A percentile compares a stretch with the other conserved stretches of the same genome.
These are phyloP conservation scores for Tolypocladium tropicale DNA, from an alignment of 2,329 filamentous ascomycete genomes.

Conservation along the genomic window DNA sequence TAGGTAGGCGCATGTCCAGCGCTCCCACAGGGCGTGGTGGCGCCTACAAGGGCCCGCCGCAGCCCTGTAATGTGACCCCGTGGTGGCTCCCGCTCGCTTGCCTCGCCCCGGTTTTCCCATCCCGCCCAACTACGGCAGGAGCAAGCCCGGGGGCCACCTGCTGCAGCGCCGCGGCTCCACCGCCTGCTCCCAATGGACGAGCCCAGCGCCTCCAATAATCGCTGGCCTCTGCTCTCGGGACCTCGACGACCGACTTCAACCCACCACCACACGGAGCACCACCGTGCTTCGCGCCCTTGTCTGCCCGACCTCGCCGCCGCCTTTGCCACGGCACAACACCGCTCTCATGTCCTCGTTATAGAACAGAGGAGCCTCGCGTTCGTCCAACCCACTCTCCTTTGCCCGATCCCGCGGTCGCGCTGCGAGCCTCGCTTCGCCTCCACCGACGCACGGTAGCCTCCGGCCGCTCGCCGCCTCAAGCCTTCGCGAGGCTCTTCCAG, in stretches of 20 bases:
- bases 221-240: background rate
- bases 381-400: slow-evolving; percentile 3
- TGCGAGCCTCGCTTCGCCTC: slow-evolving; percentile 2
- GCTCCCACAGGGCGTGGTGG: background rate
- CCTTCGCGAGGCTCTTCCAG: background rate
- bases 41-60: no score
- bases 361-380: slow-evolving; percentile 12
- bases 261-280: background rate
- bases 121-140: background rate
- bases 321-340: slow-evolving; percentile 7
- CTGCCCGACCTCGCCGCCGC: slow-evolving; percentile 1
- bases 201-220: background rate
- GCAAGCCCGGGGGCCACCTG: background rate
- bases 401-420: slow-evolving; percentile 5
- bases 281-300: background rate
- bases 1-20: no score
- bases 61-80: background rate
- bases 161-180: background rate
- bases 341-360: slow-evolving; percentile 25
- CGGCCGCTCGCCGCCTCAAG: background rate
- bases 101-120: background rate
- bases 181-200: background rate
- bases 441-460: background rate
- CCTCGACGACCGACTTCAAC: background rate
- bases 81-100: background rate